Percentiles rank a stretch among this genome's conserved stretches.
phyloP scores from a whole-genome alignment of 305 asterid genomes.

The Rubia peregrina region DNA sequence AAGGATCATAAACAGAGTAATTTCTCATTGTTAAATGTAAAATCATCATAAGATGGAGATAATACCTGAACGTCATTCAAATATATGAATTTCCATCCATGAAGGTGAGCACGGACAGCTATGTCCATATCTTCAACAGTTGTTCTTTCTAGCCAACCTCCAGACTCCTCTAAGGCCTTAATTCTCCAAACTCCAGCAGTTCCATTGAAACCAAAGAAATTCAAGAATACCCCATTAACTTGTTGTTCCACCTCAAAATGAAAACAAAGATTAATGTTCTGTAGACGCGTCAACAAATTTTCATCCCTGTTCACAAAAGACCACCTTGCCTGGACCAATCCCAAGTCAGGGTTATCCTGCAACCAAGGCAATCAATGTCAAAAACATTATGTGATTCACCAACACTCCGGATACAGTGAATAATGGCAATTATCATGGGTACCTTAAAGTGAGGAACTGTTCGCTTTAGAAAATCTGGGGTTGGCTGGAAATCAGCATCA shows the following conservation, averaged over 20 bases:
- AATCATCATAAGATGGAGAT: conserved; percentile 4
- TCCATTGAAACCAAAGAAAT: conserved; percentile 67
- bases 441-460: conserved; percentile 66
- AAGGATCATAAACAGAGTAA: neutral
- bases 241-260: conserved; percentile 81
- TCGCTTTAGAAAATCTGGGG: conserved; percentile 51
- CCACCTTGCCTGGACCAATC: conserved; percentile 72
- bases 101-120: conserved; percentile 67
- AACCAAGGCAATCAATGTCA: conserved; percentile 10
- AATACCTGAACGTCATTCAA: conserved; percentile 63
- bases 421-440: neutral
- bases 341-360: conserved; percentile 60
- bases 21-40: neutral
- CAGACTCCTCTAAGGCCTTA: conserved; percentile 66
- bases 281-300: conserved; percentile 62
- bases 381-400: neutral
- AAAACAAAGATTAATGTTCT: conserved; percentile 55
- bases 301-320: conserved; percentile 63
- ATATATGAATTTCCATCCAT: conserved; percentile 59
- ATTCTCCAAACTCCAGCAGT: conserved; percentile 81
- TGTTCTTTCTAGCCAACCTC: conserved; percentile 76
- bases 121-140: conserved; percentile 73
- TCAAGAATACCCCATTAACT: conserved; percentile 64
- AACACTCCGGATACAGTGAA: neutral
- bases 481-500: conserved; percentile 65